These are phyloP conservation scores for Cicer judaicum DNA, from an alignment of 306 rosid genomes.

Conservation along the genomic window DNA sequence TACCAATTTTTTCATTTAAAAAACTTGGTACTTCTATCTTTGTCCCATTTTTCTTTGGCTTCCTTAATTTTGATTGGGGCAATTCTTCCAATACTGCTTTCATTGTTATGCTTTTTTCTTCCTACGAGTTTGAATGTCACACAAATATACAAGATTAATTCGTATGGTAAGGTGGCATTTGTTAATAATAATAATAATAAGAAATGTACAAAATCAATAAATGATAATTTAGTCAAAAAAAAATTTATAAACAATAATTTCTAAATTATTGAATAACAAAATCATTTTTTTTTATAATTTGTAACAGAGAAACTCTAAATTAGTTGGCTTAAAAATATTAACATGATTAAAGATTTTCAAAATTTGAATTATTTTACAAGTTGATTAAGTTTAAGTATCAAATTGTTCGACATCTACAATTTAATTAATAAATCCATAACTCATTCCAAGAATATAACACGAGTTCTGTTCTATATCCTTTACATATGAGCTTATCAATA, in stretches of 20 bases:
- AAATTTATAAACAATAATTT: too few relatives aligned
- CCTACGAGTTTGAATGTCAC: constrained; percentile 45
- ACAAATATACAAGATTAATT: background rate
- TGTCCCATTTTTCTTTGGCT: constrained; percentile 47
- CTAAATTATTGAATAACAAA: too few relatives aligned
- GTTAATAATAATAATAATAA: background rate
- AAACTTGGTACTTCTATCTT: constrained; percentile 67
- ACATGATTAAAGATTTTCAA: background rate
- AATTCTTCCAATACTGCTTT: constrained; percentile 64
- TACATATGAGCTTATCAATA: too few relatives aligned
- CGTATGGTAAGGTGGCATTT: background rate
- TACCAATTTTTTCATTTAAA: constrained; percentile 54
- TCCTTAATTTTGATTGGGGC: constrained; percentile 24
- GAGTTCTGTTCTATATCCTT: too few relatives aligned
- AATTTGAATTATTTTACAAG: background rate
- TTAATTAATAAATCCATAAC: too few relatives aligned
- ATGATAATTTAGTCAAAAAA: background rate
- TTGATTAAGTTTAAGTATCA: too few relatives aligned
- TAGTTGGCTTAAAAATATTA: background rate
- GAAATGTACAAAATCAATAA: background rate
- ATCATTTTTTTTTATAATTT: too few relatives aligned
- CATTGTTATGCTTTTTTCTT: constrained; percentile 58
- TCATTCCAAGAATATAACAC: too few relatives aligned
- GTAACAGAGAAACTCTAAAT: background rate
- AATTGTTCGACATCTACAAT: too few relatives aligned